phyloP scores from a whole-genome alignment of 176 grass and related monocot species.

The Oropetium thomaeum region DNA sequence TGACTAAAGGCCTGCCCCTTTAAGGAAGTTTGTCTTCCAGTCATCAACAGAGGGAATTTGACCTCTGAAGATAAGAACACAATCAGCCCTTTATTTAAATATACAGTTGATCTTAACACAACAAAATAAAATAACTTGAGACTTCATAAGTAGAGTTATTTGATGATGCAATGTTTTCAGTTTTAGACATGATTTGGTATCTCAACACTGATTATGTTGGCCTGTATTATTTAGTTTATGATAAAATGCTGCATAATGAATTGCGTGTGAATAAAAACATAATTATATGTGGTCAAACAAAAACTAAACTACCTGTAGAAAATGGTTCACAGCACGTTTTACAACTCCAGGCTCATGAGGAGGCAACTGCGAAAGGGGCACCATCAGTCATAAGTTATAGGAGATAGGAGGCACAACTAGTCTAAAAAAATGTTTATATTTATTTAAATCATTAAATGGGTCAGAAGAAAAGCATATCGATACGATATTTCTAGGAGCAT shows the following conservation, averaged over 20 bases:
- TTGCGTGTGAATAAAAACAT: background rate
- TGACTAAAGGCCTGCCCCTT: no score
- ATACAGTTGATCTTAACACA: background rate
- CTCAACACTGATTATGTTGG: background rate
- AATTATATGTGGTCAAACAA: background rate
- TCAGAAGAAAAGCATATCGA: background rate
- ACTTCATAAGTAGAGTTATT: background rate
- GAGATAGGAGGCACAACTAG: background rate
- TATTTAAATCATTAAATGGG: background rate
- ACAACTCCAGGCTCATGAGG: constrained; percentile 93
- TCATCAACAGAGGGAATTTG: no score
- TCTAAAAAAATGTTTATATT: constrained; percentile 4
- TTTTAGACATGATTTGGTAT: background rate
- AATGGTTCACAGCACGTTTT: constrained; percentile 89
- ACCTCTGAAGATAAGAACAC: no score
- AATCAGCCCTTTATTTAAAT: no score
- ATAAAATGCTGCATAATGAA: background rate
- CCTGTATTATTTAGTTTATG: background rate
- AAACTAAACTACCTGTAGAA: constrained; percentile 84
- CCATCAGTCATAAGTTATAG: background rate
- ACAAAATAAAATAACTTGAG: background rate
- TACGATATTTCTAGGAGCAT: background rate
- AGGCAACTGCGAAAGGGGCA: constrained; percentile 54
- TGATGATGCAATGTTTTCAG: background rate
- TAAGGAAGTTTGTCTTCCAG: background rate